Conservation (phyloP, 148 eudicot species). For the Rhododendron henanense region DNA sequence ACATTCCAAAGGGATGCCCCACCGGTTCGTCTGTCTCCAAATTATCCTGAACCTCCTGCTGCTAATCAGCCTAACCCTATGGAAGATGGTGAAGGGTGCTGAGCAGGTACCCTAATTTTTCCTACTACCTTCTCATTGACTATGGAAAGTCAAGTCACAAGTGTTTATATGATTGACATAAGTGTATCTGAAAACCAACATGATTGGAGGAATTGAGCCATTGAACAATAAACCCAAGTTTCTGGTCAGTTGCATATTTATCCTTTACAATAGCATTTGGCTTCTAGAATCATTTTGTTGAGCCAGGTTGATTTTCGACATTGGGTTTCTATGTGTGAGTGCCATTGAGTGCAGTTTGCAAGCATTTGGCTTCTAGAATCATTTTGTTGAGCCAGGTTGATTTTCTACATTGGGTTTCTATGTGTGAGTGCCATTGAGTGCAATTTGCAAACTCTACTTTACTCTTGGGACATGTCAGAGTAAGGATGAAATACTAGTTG, state of each 20-base stretch:
- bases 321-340: neutral
- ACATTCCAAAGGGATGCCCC: slow-evolving; percentile 90
- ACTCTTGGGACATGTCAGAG: too few species aligned
- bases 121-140: neutral
- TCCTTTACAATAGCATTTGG: too few species aligned
- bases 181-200: neutral
- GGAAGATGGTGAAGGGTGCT: slow-evolving; percentile 83
- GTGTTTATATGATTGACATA: too few species aligned
- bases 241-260: neutral
- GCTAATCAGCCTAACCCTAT: slow-evolving; percentile 21
- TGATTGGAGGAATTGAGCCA: neutral
- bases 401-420: neutral
- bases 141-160: neutral
- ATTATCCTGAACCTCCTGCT: slow-evolving; percentile 61
- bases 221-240: neutral
- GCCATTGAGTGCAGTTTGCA: too few species aligned
- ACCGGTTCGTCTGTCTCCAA: slow-evolving; percentile 68
- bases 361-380: too few species aligned
- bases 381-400: neutral
- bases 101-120: slow-evolving; percentile 51
- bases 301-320: neutral
- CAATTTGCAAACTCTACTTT: too few species aligned
- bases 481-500: too few species aligned
- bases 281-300: neutral
- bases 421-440: neutral